Evolutionary conservation across 2,329 filamentous ascomycete genomes (phyloP), one percentile per base, ranked within the genome.

Genomic region (Fusarium sp.): DNA sequence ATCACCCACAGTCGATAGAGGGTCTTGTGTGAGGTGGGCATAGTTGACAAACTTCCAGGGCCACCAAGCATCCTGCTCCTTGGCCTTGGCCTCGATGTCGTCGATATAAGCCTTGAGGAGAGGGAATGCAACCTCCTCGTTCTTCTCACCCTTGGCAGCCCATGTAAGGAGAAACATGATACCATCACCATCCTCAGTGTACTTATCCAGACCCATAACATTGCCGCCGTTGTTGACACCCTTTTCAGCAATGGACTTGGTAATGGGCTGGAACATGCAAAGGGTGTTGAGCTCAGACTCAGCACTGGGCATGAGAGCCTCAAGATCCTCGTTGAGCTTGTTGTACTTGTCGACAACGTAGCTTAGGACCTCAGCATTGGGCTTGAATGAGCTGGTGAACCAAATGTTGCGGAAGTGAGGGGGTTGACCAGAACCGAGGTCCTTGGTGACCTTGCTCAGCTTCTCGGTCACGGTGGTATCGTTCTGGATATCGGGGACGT

Each of bases 11-110:
- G 77, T 73, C 3, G 71, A 43, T 10, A 84, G 72, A 3, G 78
- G 76, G 33, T 81, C 74, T 70, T 85, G 82, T 18, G 72, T 75
- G 3, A 69, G 62, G 43, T 80, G 75, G 3, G 82, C 82, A 49
- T 85, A 85, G 72, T 85, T 84, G 51, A 84, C 73, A 52, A 83
- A 85, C 45, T 72, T 73, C 75, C 76, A 78, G 6, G 72, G 57
- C 63, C 76, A 78, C 8, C 66, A 69, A 6, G 75, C 58, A 1
- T 68, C 72, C 18, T 75, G 55, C 44, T 74, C 69, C 45, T 69
- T 66, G 0, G 76, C 69, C 43, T 74, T 75, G 2, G 55, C 60
- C 40, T 77, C 75, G 8, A 80, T 64, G 4, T 76, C 73, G 55
- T 79, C 51, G 59, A 79, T 31, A 14, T 80, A 81, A 3, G 71